phyloP scores from a whole-genome alignment of 2,329 filamentous ascomycete genomes.

The Monosporascus ibericus region DNA sequence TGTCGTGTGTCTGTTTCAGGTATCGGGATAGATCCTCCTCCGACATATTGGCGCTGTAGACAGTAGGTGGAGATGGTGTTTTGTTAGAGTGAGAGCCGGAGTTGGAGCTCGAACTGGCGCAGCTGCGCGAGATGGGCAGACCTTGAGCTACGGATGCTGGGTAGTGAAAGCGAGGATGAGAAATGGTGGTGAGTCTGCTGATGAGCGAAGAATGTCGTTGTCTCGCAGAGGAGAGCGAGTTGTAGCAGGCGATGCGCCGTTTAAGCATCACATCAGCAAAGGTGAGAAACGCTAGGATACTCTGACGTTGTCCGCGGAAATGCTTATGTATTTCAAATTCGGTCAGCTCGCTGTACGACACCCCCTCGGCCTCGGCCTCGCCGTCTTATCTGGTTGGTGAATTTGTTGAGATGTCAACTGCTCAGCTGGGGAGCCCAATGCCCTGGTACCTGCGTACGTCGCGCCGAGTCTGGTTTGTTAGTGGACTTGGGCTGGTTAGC shows the following conservation, averaged over 20 bases:
- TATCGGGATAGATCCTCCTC: conserved; percentile 42
- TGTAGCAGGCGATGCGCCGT: not conserved
- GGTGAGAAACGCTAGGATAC: not conserved
- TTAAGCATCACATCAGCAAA: not conserved
- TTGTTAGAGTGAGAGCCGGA: not conserved
- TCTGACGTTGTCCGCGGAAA: too few species aligned
- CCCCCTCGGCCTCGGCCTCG: too few species aligned
- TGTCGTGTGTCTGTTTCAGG: conserved; percentile 58
- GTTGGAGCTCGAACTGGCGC: not conserved
- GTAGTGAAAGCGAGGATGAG: too few species aligned
- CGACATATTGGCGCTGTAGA: not conserved
- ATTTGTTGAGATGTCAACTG: too few species aligned
- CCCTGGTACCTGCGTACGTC: too few species aligned
- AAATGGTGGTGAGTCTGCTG: too few species aligned
- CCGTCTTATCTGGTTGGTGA: too few species aligned
- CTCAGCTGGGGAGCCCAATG: too few species aligned
- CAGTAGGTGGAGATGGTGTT: not conserved
- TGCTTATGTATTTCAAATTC: too few species aligned
- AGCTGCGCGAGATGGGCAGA: not conserved
- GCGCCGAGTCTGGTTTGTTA: too few species aligned
- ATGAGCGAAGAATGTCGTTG: not conserved
- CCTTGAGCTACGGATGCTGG: not conserved
- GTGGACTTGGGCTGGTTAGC: too few species aligned
- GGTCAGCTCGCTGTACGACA: too few species aligned
- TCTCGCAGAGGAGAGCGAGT: not conserved